Base-by-base conservation (phyloP, 371 early-diverging fungal species). In the Paramicrosporidium saccamoebae region DNA sequence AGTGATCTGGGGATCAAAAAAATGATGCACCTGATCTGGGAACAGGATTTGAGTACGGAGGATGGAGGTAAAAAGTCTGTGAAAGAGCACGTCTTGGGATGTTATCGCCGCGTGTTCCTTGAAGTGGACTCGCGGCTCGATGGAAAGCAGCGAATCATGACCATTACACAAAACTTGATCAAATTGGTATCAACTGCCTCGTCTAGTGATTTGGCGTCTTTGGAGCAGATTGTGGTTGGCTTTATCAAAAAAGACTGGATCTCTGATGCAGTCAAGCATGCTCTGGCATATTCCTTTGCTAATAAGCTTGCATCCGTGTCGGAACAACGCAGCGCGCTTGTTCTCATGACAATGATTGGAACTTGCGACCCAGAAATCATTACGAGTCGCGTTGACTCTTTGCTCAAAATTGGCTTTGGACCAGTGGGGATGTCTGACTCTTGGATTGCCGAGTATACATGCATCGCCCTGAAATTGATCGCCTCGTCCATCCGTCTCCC, bases 11-110 rank as follows among this genome's bases (percentile, higher is more conserved):
- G 86, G 7, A 61, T 88, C 25, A 52, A 58, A 22, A 61, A 58
- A 26, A 92, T 92, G 88, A 55, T 79, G 12, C 88, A 86, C 37
- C 58, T 86, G 19, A 61, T 92, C 10, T 92, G 86, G 86, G 17
- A n/a, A n/a, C n/a, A n/a, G n/a, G n/a, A n/a, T n/a, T n/a, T n/a
- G n/a, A n/a, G n/a, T n/a, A n/a, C n/a, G n/a, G n/a, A n/a, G n/a
- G n/a, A n/a, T n/a, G n/a, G n/a, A n/a, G n/a, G 8, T n/a, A 17
- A 16, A 14, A 22, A 14, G 14, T 4, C 17, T 8, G 4, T 19
- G 22, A 13, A 26, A 24, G 10, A 29, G 19, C 24, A 29, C 18
- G 19, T 10, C 14, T 11, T 11, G 21, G 5, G 58, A 64, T 55
- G 69, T 29, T 86, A 67, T 33, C 39, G 52, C 23, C 55, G 51